Evolutionary conservation across 805 yeast species (phyloP).

Genomic region (Sporopachydermia quercuum): DNA sequence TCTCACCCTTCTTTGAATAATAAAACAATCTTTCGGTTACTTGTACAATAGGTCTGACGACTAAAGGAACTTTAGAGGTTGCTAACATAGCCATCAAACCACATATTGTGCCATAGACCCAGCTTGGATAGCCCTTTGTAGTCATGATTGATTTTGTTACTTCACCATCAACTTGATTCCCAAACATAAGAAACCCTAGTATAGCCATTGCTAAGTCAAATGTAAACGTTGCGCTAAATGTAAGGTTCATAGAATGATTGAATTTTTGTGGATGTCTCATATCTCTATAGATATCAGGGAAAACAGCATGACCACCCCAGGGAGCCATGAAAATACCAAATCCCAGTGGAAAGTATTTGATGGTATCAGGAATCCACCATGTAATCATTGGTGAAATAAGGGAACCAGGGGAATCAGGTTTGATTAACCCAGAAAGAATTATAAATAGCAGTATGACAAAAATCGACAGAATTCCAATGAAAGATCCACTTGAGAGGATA

Average conservation of each 20-base stretch:
- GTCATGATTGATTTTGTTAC: constrained; percentile 51
- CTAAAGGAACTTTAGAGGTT: constrained; percentile 38
- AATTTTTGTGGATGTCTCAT: constrained; percentile 54
- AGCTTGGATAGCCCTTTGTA: constrained; percentile 46
- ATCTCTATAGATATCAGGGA: constrained; percentile 58
- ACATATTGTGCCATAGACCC: constrained; percentile 31
- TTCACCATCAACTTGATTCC: constrained; percentile 43
- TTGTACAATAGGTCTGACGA: constrained; percentile 38
- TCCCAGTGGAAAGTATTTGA: constrained; percentile 37
- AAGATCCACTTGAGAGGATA: constrained; percentile 36
- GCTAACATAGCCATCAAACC: constrained; percentile 38
- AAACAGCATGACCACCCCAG: constrained; percentile 76
- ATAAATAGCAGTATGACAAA: constrained; percentile 32
- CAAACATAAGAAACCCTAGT: constrained; percentile 49
- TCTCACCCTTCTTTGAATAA: constrained; percentile 11
- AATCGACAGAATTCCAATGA: constrained; percentile 43
- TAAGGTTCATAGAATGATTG: constrained; percentile 33
- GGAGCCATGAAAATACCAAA: constrained; percentile 64
- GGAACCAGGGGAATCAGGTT: constrained; percentile 48
- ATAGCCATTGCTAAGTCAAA: constrained; percentile 53
- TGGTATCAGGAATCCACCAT: constrained; percentile 13
- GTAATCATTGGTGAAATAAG: constrained; percentile 41
- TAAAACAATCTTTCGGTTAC: constrained; percentile 23
- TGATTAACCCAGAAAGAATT: constrained; percentile 32
- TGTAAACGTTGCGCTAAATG: constrained; percentile 44